Conservation (phyloP, 2,329 filamentous ascomycete species). For the Colletotrichum destructivum region DNA sequence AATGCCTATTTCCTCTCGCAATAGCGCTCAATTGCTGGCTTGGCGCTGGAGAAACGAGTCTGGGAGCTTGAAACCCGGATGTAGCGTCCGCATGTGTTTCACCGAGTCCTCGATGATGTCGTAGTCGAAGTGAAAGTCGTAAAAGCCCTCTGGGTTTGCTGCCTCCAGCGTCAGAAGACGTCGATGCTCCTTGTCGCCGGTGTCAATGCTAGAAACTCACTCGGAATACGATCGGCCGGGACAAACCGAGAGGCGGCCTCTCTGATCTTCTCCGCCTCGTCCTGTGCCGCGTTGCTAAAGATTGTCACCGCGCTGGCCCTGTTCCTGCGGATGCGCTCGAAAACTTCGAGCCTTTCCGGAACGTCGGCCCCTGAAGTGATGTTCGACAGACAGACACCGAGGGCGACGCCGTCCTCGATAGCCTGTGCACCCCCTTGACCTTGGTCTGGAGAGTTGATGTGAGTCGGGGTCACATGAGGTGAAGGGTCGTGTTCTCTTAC, state of each 20-base stretch:
- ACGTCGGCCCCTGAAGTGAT: slow-evolving; percentile 43
- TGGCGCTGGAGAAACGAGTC: not conserved
- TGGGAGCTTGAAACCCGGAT: slow-evolving; percentile 16
- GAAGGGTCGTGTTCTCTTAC: slow-evolving; percentile 44
- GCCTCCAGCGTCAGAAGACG: not conserved
- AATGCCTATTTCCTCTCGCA: not conserved
- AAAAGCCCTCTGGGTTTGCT: slow-evolving; percentile 41
- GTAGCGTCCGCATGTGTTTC: slow-evolving; percentile 2
- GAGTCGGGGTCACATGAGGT: not conserved
- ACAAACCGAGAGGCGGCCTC: slow-evolving; percentile 46
- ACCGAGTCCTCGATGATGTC: slow-evolving; percentile 28
- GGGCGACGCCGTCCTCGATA: slow-evolving; percentile 54
- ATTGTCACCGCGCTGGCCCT: slow-evolving; percentile 55
- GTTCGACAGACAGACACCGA: slow-evolving; percentile 49
- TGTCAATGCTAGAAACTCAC: slow-evolving; percentile 42
- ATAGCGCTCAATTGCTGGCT: not conserved
- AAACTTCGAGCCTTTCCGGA: slow-evolving; percentile 46
- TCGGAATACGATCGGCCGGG: slow-evolving; percentile 50
- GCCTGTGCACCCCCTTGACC: slow-evolving; percentile 56
- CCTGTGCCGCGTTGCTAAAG: slow-evolving; percentile 56
- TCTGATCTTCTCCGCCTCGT: slow-evolving; percentile 50
- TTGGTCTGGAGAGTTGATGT: slow-evolving; percentile 49
- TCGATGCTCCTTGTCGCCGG: not conserved
- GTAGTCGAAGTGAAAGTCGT: slow-evolving; percentile 35
- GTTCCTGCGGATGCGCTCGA: slow-evolving; percentile 47